Base-by-base conservation (phyloP, 169 alveolate species). In the Eimeria acervulina region DNA sequence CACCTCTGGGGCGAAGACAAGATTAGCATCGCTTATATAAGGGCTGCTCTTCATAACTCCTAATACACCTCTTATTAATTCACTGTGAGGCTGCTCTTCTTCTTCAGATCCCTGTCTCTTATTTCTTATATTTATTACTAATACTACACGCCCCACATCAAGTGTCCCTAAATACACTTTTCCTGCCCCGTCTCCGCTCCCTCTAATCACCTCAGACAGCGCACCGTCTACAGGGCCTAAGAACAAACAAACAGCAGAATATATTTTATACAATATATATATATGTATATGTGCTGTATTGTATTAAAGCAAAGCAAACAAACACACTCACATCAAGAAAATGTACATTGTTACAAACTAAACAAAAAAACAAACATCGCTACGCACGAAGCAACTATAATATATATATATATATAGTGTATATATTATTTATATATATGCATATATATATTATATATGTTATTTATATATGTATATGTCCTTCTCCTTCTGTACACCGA, bases 1-100 rank as follows among this genome's bases (percentile, higher is more conserved):
- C 17, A 36, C 38, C 68, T 94, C 95, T 3, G 90, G 66, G 31
- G 95, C 96, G 28, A 94, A 94, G 21, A 87, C 84, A 15, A 94
- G 52, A 63, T 94, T 94, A 2, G 96, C 96, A 52, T 94, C 96
- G 78, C 96, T 95, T 80, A 95, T 95, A 90, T 95, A 85, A 36
- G 95, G 96, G 31, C 95, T 95, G 61, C 44, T 40, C 33, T 95
- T 95, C 78, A 95, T 87, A 61, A 95, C 70, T n/a, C 95, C 94
- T 36, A 95, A 55, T 0, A 95, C 95, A 28, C 91, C 95, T 15
- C 96, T 52, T 13, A 95, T 95, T 52, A 95, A 68, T 31, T 95
- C 96, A 44, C 95, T 84, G 36, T 95, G 88, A 19, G 96, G 96
- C 59, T 95, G 95, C 36, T 78, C 92, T 47, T 95, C 95, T 87